Evolutionary conservation across 2,329 filamentous ascomycete genomes (phyloP).

Genomic region (Zarea fungicola): DNA sequence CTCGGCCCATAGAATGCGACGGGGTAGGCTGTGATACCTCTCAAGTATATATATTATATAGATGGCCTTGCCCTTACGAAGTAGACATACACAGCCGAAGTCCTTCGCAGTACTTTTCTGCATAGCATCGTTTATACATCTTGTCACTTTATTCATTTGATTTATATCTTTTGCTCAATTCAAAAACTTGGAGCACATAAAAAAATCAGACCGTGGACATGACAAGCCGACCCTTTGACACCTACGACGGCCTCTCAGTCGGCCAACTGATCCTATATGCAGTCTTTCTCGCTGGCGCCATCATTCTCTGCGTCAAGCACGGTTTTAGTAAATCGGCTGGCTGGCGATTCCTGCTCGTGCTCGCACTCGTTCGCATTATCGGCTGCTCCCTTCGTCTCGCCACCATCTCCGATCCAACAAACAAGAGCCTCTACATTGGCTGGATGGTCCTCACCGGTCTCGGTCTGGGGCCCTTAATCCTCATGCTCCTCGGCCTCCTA

Average conservation of each 20-base stretch:
- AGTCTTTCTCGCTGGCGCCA: constrained; percentile 23
- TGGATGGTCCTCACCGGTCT: constrained; percentile 29
- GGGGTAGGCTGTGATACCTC: neutral
- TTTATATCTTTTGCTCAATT: neutral
- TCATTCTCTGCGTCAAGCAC: constrained; percentile 40
- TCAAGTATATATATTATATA: neutral
- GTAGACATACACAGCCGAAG: neutral
- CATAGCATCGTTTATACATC: neutral
- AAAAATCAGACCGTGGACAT: neutral
- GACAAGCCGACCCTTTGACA: constrained; percentile 21
- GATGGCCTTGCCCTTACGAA: neutral
- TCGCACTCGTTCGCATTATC: constrained; percentile 54
- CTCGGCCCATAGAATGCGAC: neutral
- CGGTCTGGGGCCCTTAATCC: constrained; percentile 41
- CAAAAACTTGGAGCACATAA: no score
- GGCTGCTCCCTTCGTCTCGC: constrained; percentile 40
- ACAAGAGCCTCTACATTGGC: constrained; percentile 28
- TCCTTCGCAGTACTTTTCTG: neutral
- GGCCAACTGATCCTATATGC: constrained; percentile 27
- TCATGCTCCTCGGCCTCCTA: constrained; percentile 32
- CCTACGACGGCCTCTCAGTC: constrained; percentile 28
- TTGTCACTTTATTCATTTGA: no score
- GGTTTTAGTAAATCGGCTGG: constrained; percentile 55
- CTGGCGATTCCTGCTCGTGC: constrained; percentile 55
- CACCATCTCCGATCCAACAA: constrained; percentile 46